Evolutionary conservation across 78 protist genomes (phyloP), one percentile per base, ranked within the genome.

Genomic region (Capsaspora owczarzaki): DNA sequence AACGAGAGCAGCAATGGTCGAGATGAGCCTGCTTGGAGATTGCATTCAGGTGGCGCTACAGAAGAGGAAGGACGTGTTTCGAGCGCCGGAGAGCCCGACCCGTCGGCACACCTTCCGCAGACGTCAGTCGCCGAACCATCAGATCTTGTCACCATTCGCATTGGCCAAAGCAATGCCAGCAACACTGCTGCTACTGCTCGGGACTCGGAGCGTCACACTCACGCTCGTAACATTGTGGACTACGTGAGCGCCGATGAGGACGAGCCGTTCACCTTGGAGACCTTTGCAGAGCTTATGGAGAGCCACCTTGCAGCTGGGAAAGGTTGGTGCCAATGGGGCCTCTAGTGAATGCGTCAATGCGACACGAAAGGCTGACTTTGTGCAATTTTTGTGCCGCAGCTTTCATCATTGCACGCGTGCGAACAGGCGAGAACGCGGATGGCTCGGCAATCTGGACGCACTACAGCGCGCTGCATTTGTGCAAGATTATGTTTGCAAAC

Each of bases 251-350:
- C 66, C 29, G 33, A 25, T 25, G 66, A 56, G 66, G 25, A 56
- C n/a, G 66, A 56, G 66, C 66, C 66, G 35, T 56, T 56, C 66
- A 56, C 66, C 20, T 29, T 56, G 33, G 66, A 56, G 66, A 56
- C 66, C 33, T 56, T 56, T 12, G 66, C 12, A 2, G 12, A 16
- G 66, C 66, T 56, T 29, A 56, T 56, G 12, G 29, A 56, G 25
- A 2, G 12, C 33, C 66, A 56, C 66, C 33, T 29, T 2, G 66
- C 12, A 29, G 25, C 12, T 2, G 66, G 66, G 25, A 16, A 29
- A 56, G 66, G 66, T 49, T 10, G 10, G 56, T 56, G 66, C 66
- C 66, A 20, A 10, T 49, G 10, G 10, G 56, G 10, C 56, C 56
- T 49, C n/a, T 16, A 20, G 10, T 10, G 10, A 16, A 49, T 49